Base-by-base conservation (phyloP, 2,329 filamentous ascomycete genomes). In the Talaromyces rugulosus region DNA sequence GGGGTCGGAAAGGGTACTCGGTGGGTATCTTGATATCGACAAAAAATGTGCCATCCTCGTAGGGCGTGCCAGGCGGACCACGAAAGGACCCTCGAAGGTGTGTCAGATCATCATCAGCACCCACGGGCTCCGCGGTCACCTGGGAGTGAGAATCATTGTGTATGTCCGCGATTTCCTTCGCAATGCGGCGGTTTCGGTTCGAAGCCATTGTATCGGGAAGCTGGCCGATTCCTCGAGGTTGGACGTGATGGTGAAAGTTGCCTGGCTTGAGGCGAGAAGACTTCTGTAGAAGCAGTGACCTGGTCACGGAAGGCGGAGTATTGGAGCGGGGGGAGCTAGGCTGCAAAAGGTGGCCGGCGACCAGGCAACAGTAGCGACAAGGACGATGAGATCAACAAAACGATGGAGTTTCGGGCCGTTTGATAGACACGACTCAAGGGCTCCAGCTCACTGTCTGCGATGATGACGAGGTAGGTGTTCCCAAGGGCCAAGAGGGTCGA, bases 1-100 rank as follows among this genome's bases (percentile, higher is more conserved):
- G 95, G 4, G 94, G 91, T 69, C 92, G 90, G 80, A 99, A 99
- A 0, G 95, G 95, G 72, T 99, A 99, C 68, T 90, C 90, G 65
- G 85, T 85, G 0, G 94, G 93, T 59, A 99, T 95, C 70, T 84
- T 85, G 70, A 99, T 95, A 71, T 96, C 91, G 67, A 99, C 86
- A 16, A 84, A 77, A 75, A 87, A 99, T 31, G 83, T 88, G 47
- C 92, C 95, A 23, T 92, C 92, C 67, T 93, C 91, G 73, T 98
- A 99, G 0, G 95, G 92, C 1, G 94, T 96, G 66, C 96, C 92
- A 40, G 94, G 92, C 1, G 95, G 95, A 0, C 92, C 95, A 42
- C 84, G 84, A 74, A 99, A 95, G 62, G 87, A 85, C 62, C 94
- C 95, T 67, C 87, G 88, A 65, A 99, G 86, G 71, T 94, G 90